Percentiles rank a stretch among this genome's conserved stretches.
Evolutionary conservation across 2,329 filamentous ascomycete genomes (phyloP).

Genomic region (Colletotrichum plurivorum): DNA sequence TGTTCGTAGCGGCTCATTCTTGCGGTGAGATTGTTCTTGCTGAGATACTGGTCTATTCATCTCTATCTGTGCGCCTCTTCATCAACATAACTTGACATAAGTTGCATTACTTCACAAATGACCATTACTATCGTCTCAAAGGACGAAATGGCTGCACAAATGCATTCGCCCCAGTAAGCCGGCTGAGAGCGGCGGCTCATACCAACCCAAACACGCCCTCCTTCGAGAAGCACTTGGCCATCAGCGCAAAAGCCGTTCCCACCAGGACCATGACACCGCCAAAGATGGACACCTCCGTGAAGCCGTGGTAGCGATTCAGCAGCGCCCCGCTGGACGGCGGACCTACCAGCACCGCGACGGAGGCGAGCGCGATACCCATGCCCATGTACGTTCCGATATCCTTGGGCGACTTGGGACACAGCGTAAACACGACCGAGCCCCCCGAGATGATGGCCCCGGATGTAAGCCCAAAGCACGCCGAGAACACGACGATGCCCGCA

Average conservation of each 20-base stretch:
- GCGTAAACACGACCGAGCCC: constrained; percentile 53
- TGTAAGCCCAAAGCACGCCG: constrained; percentile 60
- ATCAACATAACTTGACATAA: not conserved
- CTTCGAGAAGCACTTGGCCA: constrained; percentile 44
- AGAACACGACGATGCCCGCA: constrained; percentile 60
- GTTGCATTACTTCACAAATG: not conserved
- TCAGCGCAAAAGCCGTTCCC: constrained; percentile 34
- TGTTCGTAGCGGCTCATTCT: not conserved
- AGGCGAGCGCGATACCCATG: constrained; percentile 55
- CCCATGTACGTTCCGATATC: constrained; percentile 67
- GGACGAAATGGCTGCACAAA: too few species aligned
- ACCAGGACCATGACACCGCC: constrained; percentile 27
- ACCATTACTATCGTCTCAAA: not conserved
- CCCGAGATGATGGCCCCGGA: constrained; percentile 53
- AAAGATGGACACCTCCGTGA: constrained; percentile 48
- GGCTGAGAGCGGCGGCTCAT: not conserved
- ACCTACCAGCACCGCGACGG: constrained; percentile 58
- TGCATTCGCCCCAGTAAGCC: too few species aligned
- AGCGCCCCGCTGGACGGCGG: constrained; percentile 62
- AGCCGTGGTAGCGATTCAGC: constrained; percentile 54
- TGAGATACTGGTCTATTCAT: not conserved
- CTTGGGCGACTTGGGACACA: constrained; percentile 58
- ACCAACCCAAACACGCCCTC: constrained; percentile 51
- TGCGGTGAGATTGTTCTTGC: not conserved
- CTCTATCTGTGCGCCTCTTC: not conserved